Conservation (phyloP, 441 rosid species). For the Pelargonium exstipulatum region DNA sequence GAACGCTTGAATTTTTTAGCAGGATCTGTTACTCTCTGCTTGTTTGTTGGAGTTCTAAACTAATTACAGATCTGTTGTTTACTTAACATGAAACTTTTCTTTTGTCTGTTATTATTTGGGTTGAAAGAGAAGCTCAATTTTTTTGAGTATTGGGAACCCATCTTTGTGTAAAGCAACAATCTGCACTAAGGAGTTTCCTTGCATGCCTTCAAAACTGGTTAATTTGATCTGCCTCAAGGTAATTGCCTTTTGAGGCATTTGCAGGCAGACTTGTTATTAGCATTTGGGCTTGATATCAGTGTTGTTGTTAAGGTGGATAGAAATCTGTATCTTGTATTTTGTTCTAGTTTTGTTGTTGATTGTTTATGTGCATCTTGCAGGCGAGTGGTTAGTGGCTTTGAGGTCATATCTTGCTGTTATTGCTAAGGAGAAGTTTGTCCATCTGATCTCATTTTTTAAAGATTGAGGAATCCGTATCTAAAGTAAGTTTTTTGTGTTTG, state of each 20-base stretch:
- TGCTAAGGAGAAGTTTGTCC: background rate
- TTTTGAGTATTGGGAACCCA: slow-evolving; percentile 16
- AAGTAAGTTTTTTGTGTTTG: slow-evolving; percentile 23
- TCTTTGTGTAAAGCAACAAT: slow-evolving; percentile 14
- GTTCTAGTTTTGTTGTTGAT: slow-evolving; percentile 10
- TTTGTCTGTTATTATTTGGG: slow-evolving; percentile 12
- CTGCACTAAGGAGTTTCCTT: slow-evolving; percentile 22
- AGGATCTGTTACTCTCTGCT: background rate
- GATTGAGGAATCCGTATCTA: slow-evolving; percentile 27
- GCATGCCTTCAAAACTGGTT: slow-evolving; percentile 22
- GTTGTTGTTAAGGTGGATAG: background rate
- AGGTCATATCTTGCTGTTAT: background rate
- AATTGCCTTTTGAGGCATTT: slow-evolving; percentile 25
- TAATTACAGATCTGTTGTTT: background rate
- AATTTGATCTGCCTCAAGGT: slow-evolving; percentile 26
- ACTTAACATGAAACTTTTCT: background rate
- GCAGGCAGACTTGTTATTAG: slow-evolving; percentile 23
- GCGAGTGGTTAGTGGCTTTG: background rate
- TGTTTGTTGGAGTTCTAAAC: background rate
- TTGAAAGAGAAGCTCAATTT: slow-evolving; percentile 19
- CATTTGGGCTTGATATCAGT: slow-evolving; percentile 25
- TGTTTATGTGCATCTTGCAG: slow-evolving; percentile 12
- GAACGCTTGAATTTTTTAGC: background rate
- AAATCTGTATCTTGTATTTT: background rate
- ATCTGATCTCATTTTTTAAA: slow-evolving; percentile 14